phyloP scores from a whole-genome alignment of 805 yeast species.

The Starmerella sirachaensis region DNA sequence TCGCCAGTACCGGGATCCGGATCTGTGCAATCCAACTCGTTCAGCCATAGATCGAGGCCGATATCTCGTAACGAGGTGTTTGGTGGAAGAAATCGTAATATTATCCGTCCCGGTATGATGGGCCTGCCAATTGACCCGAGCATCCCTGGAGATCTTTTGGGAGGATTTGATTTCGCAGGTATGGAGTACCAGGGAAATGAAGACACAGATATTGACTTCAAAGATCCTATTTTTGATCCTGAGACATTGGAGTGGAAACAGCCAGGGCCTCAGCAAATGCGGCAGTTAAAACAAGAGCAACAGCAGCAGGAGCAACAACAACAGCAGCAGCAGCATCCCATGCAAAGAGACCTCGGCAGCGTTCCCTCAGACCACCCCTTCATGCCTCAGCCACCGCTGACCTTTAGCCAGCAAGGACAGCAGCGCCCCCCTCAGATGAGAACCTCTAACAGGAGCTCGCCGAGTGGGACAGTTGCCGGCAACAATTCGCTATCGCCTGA shows the following conservation, averaged over 20 bases:
- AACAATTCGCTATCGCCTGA: no score
- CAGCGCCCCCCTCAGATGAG: no score
- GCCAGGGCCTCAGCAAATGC: background rate
- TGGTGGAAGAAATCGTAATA: slow-evolving; percentile 13
- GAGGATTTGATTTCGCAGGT: slow-evolving; percentile 8
- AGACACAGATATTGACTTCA: background rate
- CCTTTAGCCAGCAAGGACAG: no score
- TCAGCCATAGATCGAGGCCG: slow-evolving; percentile 5
- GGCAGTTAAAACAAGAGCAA: background rate
- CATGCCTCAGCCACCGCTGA: no score
- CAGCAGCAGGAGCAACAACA: background rate
- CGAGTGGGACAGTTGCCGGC: no score
- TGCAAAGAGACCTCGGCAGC: background rate
- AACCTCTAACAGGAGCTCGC: no score
- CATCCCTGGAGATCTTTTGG: slow-evolving; percentile 17
- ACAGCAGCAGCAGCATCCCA: background rate
- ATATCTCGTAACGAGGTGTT: background rate
- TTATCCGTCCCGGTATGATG: slow-evolving; percentile 21
- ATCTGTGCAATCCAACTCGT: background rate
- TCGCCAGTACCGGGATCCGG: slow-evolving; percentile 4
- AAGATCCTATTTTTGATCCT: background rate
- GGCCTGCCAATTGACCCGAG: slow-evolving; percentile 19
- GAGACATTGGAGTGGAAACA: background rate
- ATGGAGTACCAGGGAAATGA: background rate
- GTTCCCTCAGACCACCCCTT: no score